A percentile compares a stretch with the other conserved stretches of the same genome.
Evolutionary conservation across 169 alveolate genomes (phyloP).

Genomic region (Cryptosporidium parvum): DNA sequence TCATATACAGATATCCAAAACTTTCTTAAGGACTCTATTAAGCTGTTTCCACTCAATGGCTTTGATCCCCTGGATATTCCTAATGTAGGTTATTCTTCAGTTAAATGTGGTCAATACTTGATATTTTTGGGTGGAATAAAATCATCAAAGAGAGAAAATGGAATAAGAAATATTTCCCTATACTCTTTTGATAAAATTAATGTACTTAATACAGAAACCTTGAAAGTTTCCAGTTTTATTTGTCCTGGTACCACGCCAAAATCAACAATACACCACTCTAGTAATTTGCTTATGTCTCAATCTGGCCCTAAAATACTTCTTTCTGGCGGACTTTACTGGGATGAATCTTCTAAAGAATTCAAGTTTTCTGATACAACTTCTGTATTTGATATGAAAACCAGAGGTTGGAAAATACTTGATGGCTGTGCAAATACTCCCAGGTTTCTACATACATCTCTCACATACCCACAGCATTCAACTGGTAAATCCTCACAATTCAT

Average conservation of each 20-base stretch:
- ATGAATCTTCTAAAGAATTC: neutral
- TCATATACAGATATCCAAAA: conserved; percentile 7
- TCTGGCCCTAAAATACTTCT: conserved; percentile 44
- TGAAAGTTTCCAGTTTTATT: neutral
- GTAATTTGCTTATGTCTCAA: conserved; percentile 39
- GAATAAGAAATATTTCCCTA: neutral
- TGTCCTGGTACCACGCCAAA: neutral
- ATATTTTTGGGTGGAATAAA: conserved; percentile 56
- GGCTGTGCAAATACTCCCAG: conserved; percentile 40
- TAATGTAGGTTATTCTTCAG: conserved; percentile 40
- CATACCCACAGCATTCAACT: conserved; percentile 29
- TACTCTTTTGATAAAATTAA: conserved; percentile 22
- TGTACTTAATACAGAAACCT: neutral
- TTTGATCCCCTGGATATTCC: conserved; percentile 22
- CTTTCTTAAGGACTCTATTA: neutral
- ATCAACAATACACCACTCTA: conserved; percentile 52
- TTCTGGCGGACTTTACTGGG: conserved; percentile 51
- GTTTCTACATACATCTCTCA: conserved; percentile 39
- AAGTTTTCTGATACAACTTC: conserved; percentile 29
- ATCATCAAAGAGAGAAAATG: neutral
- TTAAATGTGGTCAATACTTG: conserved; percentile 41
- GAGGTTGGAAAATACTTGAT: conserved; percentile 26
- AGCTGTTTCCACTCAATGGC: conserved; percentile 19
- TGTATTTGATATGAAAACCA: conserved; percentile 40
- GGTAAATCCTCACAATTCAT: conserved; percentile 82